Conservation (phyloP, 2,329 filamentous ascomycete species). For the Reticulascus tulasneorum region DNA sequence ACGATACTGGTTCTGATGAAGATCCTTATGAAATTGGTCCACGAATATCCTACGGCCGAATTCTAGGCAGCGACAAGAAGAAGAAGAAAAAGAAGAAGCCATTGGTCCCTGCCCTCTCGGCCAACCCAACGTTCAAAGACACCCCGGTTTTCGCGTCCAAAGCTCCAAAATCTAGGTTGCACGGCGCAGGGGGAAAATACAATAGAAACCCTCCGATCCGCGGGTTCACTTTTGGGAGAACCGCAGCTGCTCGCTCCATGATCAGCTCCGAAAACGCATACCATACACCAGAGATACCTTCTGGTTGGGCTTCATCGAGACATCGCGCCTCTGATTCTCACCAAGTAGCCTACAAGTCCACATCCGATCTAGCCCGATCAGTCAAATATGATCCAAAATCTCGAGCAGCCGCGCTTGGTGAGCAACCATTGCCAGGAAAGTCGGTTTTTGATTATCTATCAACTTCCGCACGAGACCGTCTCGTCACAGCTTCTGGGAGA, state of each 20-base stretch:
- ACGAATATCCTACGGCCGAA: constrained; percentile 79
- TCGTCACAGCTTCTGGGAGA: constrained; percentile 73
- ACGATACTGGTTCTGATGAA: constrained; percentile 91
- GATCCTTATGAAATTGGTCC: constrained; percentile 92
- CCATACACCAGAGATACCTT: constrained; percentile 63
- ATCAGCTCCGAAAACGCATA: constrained; percentile 43
- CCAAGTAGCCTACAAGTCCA: constrained; percentile 51
- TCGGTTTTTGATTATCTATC: constrained; percentile 94
- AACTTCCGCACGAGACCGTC: constrained; percentile 68
- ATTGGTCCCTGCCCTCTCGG: constrained; percentile 35
- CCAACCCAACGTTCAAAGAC: constrained; percentile 60
- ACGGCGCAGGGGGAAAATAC: constrained; percentile 56
- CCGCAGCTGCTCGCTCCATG: constrained; percentile 42
- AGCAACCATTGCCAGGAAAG: constrained; percentile 77
- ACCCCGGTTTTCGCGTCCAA: constrained; percentile 76
- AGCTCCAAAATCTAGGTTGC: constrained; percentile 22
- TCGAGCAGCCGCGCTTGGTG: constrained; percentile 69
- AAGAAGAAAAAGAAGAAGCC: constrained; percentile 60
- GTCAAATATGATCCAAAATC: constrained; percentile 72
- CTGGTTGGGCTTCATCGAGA: constrained; percentile 66
- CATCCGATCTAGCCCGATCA: constrained; percentile 71
- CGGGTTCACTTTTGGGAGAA: constrained; percentile 70
- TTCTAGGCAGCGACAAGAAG: constrained; percentile 77
- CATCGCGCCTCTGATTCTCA: neutral
- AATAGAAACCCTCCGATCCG: constrained; percentile 77